phyloP scores from a whole-genome alignment of 2,329 filamentous ascomycete genomes.

The Pseudogymnoascus sp. region DNA sequence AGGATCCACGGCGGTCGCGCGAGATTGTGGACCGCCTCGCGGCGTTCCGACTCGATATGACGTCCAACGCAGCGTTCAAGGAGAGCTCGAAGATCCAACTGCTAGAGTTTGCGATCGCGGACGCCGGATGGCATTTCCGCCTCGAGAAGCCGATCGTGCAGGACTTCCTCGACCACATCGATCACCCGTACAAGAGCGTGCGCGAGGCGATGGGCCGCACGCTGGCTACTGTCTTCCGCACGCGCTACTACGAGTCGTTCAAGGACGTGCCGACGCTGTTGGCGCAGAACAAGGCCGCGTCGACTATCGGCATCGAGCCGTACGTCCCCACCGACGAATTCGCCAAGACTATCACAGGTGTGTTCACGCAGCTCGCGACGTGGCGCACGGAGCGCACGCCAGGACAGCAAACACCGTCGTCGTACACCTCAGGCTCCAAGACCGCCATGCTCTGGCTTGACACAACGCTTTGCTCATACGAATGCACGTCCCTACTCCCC shows the following conservation, averaged over 20 bases:
- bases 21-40: conserved; percentile 77
- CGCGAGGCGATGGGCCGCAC: conserved; percentile 89
- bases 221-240: conserved; percentile 79
- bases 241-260: conserved; percentile 90
- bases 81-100: conserved; percentile 94
- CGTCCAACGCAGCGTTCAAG: conserved; percentile 95
- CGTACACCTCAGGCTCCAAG: conserved; percentile 93
- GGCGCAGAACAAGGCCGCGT: conserved; percentile 66
- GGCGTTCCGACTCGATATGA: conserved; percentile 84
- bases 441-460: conserved; percentile 94
- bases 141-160: conserved; percentile 78
- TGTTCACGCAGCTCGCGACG: conserved; percentile 71
- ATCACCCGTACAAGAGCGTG: conserved; percentile 96
- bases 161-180: conserved; percentile 82
- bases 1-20: conserved; percentile 79
- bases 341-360: conserved; percentile 56
- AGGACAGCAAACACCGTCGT: conserved; percentile 84
- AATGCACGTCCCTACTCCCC: conserved; percentile 80
- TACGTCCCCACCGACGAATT: conserved; percentile 75
- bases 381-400: conserved; percentile 80
- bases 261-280: conserved; percentile 68
- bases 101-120: conserved; percentile 76
- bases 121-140: conserved; percentile 94
- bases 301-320: conserved; percentile 74
- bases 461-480: conserved; percentile 78